Conservation (phyloP, 352 stramenopile genomes). For the Phytophthora ramorum region DNA sequence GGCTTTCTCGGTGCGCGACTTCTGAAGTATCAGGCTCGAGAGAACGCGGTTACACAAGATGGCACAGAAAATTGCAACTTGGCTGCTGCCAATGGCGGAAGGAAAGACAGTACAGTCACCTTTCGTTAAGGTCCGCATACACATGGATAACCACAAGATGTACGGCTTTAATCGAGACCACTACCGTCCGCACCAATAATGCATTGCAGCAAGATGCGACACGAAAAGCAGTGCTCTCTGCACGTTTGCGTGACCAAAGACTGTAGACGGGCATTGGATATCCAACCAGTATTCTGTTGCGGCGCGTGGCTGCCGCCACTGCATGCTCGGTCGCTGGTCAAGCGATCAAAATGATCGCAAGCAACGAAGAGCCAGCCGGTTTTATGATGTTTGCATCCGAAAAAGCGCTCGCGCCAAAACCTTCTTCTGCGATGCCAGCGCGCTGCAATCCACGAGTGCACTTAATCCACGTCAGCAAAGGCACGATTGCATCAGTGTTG, state of each 20-base stretch:
- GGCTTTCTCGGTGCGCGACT: slow-evolving; percentile 1
- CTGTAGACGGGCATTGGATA: slow-evolving; percentile 6
- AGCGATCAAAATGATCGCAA: slow-evolving; percentile 26
- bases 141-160: too few species aligned
- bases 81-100: slow-evolving; percentile 11
- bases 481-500: background rate
- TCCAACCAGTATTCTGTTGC: background rate
- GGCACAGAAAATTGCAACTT: slow-evolving; percentile 17
- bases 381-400: slow-evolving; percentile 8
- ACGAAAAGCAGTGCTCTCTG: background rate
- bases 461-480: background rate
- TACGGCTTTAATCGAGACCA: background rate
- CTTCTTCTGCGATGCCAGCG: background rate
- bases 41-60: slow-evolving; percentile 1
- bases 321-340: background rate
- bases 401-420: background rate
- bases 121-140: slow-evolving; percentile 1
- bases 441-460: background rate
- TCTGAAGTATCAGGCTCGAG: slow-evolving; percentile 2
- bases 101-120: background rate
- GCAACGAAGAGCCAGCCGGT: background rate
- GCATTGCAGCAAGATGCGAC: slow-evolving; percentile 1
- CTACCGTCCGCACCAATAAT: background rate
- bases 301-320: background rate
- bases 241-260: background rate